Base-by-base conservation (phyloP, 108 stramenopile genomes). In the Craspedostauros australis region DNA sequence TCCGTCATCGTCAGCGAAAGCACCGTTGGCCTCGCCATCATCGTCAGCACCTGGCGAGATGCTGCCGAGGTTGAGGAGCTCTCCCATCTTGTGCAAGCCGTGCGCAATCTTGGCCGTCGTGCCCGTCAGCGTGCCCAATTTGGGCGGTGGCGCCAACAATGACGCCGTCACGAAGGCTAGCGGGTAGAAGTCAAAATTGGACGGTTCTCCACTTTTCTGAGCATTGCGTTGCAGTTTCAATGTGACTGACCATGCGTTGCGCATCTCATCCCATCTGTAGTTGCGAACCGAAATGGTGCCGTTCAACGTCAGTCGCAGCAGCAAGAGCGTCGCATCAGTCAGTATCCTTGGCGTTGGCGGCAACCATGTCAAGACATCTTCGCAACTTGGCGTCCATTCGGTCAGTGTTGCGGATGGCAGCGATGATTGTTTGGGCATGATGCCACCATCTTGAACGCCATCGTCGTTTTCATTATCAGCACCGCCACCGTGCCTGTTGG, bases 281-380 rank as follows among this genome's bases (percentile, higher is more conserved):
- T 91, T 82, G 12, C 72, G 50, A 18, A 50, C 39, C 14, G 68
- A 50, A 14, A 91, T 57, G 5, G 76, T 79, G 26, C 81, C 89
- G 44, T 77, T 57, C 8, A 91, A 54, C 14, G 89, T 91, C 7
- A 91, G 49, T 20, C 86, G 83, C 7, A 87, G 68, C 30, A 91
- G 46, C 20, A 87, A 40, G 2, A 84, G 51, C 29, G 86, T 91
- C 16, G 89, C 84, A 36, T 87, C 76, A 0, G 76, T 53, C 11
- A 86, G 55, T 16, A 91, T 54, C 26, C 62, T 51, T 5, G 85
- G 85, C 7, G 81, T 84, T 7, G 89, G 89, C 46, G 89, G 89
- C 21, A 91, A 51, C 85, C 89, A 87, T 0, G 82, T 82, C 28
- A 91, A 56, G 11, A 79, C 75, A 50, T 86, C 89, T 46, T 84